A percentile compares a stretch with the other conserved stretches of the same genome.
phyloP scores from a whole-genome alignment of 345 rosid genomes.

The Citrus medica region DNA sequence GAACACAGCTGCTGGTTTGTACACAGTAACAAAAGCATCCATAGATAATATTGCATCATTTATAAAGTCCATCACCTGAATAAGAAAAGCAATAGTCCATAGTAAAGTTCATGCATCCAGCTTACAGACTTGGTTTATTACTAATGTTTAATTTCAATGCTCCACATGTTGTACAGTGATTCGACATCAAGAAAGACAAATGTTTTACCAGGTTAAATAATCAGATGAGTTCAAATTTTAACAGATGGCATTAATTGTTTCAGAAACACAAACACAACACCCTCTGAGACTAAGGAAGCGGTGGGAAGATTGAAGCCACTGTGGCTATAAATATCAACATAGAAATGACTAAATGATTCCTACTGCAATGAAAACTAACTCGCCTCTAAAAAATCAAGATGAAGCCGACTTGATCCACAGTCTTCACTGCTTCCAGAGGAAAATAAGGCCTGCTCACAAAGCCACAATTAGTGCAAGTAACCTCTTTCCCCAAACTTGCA shows the following conservation, averaged over 20 bases:
- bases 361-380: constrained; percentile 12
- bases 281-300: background rate
- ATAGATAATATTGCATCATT: constrained; percentile 91
- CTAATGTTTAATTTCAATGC: background rate
- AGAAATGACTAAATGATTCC: background rate
- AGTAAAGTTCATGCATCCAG: background rate
- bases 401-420: constrained; percentile 38
- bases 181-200: constrained; percentile 5
- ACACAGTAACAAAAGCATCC: constrained; percentile 72
- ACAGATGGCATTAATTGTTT: background rate
- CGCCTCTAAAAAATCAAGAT: constrained; percentile 76
- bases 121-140: background rate
- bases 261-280: background rate
- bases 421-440: constrained; percentile 44
- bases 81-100: background rate
- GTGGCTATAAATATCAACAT: background rate
- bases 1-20: constrained; percentile 62
- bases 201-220: background rate
- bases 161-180: background rate
- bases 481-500: background rate
- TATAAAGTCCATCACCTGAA: constrained; percentile 93
- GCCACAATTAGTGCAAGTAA: background rate
- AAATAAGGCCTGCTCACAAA: constrained; percentile 46
- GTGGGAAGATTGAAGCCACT: background rate
- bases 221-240: background rate